Evolutionary conservation across 1,284 basidiomycete genomes (phyloP).

Genomic region (Somion occarium): DNA sequence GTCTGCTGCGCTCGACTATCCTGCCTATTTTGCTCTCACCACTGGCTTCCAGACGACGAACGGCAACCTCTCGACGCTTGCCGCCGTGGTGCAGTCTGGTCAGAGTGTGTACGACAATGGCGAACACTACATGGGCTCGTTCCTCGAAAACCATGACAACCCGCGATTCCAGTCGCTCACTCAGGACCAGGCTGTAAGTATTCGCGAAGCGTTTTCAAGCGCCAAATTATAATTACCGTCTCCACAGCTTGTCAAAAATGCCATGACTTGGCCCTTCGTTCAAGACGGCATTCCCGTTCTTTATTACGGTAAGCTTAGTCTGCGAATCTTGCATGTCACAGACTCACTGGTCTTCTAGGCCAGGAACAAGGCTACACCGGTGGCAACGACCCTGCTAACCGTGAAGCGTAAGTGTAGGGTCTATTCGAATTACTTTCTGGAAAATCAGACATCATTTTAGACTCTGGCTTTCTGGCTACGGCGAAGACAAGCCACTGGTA

Average conservation of each 20-base stretch:
- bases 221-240: slow-evolving; percentile 34
- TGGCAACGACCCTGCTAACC: slow-evolving; percentile 42
- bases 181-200: slow-evolving; percentile 54
- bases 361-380: slow-evolving; percentile 29
- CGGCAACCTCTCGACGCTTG: slow-evolving; percentile 57
- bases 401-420: slow-evolving; percentile 51
- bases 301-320: slow-evolving; percentile 56
- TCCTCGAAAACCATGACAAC: slow-evolving; percentile 82
- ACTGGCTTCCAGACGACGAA: slow-evolving; percentile 60
- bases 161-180: slow-evolving; percentile 66
- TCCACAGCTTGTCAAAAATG: slow-evolving; percentile 26
- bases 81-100: slow-evolving; percentile 45
- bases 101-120: slow-evolving; percentile 46
- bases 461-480: slow-evolving; percentile 55
- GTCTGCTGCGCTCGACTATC: slow-evolving; percentile 69
- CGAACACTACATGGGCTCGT: slow-evolving; percentile 50
- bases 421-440: neutral
- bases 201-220: neutral
- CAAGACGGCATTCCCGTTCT: slow-evolving; percentile 67
- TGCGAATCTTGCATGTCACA: too few species aligned
- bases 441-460: slow-evolving; percentile 27
- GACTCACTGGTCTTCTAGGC: slow-evolving; percentile 13
- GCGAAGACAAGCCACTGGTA: slow-evolving; percentile 46
- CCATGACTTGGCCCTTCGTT: slow-evolving; percentile 36
- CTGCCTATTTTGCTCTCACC: slow-evolving; percentile 63